Conservation (phyloP, 331 rosid species). For the Quercus lobata region DNA sequence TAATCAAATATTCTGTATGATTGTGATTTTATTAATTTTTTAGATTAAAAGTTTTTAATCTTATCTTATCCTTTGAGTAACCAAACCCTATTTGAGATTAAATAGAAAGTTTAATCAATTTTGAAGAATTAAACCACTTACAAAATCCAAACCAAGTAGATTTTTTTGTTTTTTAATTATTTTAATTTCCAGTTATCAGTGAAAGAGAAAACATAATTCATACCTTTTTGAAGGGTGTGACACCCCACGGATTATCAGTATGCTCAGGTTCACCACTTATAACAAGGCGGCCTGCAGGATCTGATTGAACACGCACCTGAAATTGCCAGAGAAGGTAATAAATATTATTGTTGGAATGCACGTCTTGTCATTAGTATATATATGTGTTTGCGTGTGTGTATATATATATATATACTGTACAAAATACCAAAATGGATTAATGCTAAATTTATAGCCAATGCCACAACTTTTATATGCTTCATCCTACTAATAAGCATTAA, state of each 20-base stretch:
- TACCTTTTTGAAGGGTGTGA: slow-evolving; percentile 93
- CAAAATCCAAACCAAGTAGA: too few species aligned
- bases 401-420: not conserved
- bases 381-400: too few species aligned
- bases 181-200: not conserved
- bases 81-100: not conserved
- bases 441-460: not conserved
- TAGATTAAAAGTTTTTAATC: not conserved
- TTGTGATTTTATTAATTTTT: not conserved
- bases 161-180: too few species aligned
- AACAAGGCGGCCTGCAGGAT: slow-evolving; percentile 90
- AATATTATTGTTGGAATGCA: not conserved
- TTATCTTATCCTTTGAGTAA: not conserved
- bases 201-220: not conserved
- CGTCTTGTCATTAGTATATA: not conserved
- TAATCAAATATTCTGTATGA: not conserved
- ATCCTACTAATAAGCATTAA: not conserved
- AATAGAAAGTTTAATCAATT: not conserved
- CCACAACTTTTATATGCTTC: not conserved
- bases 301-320: slow-evolving; percentile 96
- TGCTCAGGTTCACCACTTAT: slow-evolving; percentile 97
- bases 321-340: slow-evolving; percentile 15
- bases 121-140: too few species aligned
- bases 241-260: slow-evolving; percentile 96
- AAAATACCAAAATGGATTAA: not conserved